Conservation (phyloP, 495 filamentous ascomycete genomes). For the Achaetomiella virescens region DNA sequence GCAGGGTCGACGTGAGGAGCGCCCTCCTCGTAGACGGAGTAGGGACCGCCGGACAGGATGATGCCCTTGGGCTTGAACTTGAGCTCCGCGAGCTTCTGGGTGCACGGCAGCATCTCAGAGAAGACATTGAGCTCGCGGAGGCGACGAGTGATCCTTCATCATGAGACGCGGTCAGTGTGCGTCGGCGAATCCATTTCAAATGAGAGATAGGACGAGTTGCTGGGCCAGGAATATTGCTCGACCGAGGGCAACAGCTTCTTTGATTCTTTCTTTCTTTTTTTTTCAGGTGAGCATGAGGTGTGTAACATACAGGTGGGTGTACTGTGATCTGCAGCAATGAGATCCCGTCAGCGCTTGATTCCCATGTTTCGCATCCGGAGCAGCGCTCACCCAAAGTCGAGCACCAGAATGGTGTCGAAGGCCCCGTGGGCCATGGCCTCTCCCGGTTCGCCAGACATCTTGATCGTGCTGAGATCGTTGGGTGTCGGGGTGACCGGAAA, state of each 20-base stretch:
- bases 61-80: constrained; percentile 76
- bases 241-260: neutral
- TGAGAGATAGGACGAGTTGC: neutral
- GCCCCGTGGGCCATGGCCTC: constrained; percentile 16
- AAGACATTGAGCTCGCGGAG: constrained; percentile 61
- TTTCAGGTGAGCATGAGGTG: neutral
- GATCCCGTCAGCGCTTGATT: neutral
- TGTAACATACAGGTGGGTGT: constrained; percentile 20
- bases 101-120: constrained; percentile 90
- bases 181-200: neutral
- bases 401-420: constrained; percentile 23
- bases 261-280: neutral
- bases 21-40: constrained; percentile 29
- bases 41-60: constrained; percentile 65
- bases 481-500: neutral
- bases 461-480: neutral
- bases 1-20: constrained; percentile 58
- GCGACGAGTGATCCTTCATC: constrained; percentile 18
- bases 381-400: constrained; percentile 19
- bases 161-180: constrained; percentile 3
- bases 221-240: neutral
- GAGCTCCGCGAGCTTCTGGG: constrained; percentile 73
- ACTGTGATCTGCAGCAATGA: constrained; percentile 10
- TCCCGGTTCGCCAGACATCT: constrained; percentile 16
- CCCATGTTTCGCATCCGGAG: neutral